Evolutionary conservation across 192 early-diverging fungal genomes (phyloP), one percentile per base, ranked within the genome.

Genomic region (Thoreauomyces humboldtii): DNA sequence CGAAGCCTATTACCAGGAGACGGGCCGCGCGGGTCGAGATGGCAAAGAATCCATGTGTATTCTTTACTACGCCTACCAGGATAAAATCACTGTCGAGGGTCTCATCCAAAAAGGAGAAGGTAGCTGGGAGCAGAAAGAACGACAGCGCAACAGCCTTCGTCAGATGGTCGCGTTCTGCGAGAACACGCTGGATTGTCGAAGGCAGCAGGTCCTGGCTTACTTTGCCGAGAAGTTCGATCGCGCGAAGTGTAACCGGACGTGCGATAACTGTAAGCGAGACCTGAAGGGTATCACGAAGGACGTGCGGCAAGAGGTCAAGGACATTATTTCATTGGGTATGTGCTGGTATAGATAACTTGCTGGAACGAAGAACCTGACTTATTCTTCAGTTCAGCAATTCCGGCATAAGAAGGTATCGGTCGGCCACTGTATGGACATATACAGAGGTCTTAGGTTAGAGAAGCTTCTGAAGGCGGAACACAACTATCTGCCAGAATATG

Each of bases 1-100:
- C 0, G 96, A 99, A 72, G 92, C 91, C 0, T 99, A 99, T 66
- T 95, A 95, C 63, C 93, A 95, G 74, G 96, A 99, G 69, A 99
- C 93, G 0, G 95, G 96, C 1, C 88, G 96, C 15, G 93, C 94
- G 0, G 95, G 96, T 2, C 87, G 96, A 17, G 96, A 99, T 73
- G 95, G 96, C 6, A 79, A 87, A 51, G 75, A 80, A 33, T 87
- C 92, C 0, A 73, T 80, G n/a, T 98, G 95, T 55, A 77, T 94
- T 4, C 63, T 98, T 37, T 98, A 84, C 42, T 96, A 92, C 70
- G 74, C 80, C 0, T 92, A 85, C 67, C 62, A 65, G 7, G 93
- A 95, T 75, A 92, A 89, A 70, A 48, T 44, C 0, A 84, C 79
- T 41, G 84, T 94, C 36, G 83, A 90, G 34, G 81, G 70, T 57